Conservation (phyloP, 192 early-diverging fungal species). For the Coemansia aciculifera region DNA sequence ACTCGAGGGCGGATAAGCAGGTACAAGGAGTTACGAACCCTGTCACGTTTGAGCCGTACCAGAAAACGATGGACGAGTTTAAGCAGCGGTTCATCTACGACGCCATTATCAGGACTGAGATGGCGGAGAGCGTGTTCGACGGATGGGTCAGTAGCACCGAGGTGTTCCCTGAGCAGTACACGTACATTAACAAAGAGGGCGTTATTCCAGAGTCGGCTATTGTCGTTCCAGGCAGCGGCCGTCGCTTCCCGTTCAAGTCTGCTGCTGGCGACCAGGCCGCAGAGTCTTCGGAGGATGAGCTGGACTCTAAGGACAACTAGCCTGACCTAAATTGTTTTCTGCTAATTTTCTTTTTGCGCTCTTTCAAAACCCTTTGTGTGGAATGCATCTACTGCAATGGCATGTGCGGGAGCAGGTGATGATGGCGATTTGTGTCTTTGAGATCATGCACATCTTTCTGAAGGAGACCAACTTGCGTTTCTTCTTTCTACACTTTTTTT, state of each 20-base stretch:
- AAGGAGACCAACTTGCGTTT: background rate
- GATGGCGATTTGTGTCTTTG: background rate
- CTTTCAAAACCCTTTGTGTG: background rate
- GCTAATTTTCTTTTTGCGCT: background rate
- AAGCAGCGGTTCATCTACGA: slow-evolving; percentile 88
- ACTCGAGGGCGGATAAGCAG: slow-evolving; percentile 38
- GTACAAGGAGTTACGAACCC: slow-evolving; percentile 33
- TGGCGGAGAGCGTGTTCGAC: slow-evolving; percentile 60
- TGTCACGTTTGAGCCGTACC: slow-evolving; percentile 62
- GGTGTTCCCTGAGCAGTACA: slow-evolving; percentile 49
- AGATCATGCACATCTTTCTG: background rate
- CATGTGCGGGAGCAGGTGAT: background rate
- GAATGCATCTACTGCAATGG: background rate
- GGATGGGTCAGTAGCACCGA: slow-evolving; percentile 48
- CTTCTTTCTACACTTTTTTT: background rate
- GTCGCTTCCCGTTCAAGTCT: background rate
- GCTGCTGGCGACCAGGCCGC: slow-evolving; percentile 2
- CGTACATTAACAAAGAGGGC: slow-evolving; percentile 51
- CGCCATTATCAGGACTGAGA: slow-evolving; percentile 76
- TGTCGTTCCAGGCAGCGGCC: slow-evolving; percentile 25
- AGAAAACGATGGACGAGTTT: slow-evolving; percentile 78
- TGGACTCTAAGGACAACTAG: slow-evolving; percentile 35
- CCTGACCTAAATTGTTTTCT: background rate
- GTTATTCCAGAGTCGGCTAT: slow-evolving; percentile 51
- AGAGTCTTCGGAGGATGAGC: slow-evolving; percentile 39